Evolutionary conservation across 352 stramenopile species (phyloP).

Genomic region (Thraustochytrium sp.): DNA sequence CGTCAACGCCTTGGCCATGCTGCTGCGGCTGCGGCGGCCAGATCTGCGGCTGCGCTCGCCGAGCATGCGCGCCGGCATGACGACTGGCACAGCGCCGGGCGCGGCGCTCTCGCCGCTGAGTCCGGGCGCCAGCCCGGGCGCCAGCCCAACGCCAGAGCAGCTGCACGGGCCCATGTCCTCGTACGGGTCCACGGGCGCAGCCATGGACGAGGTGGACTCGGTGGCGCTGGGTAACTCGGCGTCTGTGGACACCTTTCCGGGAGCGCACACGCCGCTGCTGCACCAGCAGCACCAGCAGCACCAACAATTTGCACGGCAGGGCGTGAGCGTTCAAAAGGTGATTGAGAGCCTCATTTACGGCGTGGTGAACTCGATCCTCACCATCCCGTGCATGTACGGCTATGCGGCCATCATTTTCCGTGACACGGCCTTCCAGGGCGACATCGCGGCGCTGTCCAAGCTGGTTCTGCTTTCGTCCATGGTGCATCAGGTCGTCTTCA

Average conservation of each 20-base stretch:
- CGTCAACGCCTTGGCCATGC: background rate
- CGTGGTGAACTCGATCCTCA: slow-evolving; percentile 87
- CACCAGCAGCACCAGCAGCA: background rate
- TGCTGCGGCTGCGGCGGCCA: background rate
- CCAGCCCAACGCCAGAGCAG: no score
- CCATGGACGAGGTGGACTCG: background rate
- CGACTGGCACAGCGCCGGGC: background rate
- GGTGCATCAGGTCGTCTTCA: slow-evolving; percentile 92
- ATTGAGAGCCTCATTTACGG: slow-evolving; percentile 70
- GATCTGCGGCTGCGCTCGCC: background rate
- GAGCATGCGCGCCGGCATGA: background rate
- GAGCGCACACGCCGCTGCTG: background rate
- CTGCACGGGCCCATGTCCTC: background rate
- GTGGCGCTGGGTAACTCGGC: background rate
- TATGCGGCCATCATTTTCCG: slow-evolving; percentile 91
- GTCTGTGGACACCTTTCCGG: background rate
- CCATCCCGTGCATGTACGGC: slow-evolving; percentile 85
- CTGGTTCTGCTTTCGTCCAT: slow-evolving; percentile 92
- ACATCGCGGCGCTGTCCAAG: slow-evolving; percentile 66
- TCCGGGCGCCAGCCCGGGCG: no score
- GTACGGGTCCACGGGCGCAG: background rate
- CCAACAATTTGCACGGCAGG: background rate
- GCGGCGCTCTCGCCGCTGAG: background rate
- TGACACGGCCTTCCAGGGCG: slow-evolving; percentile 59
- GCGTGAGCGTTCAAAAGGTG: background rate